These are phyloP conservation scores for Podospora bellae-mahoneyi DNA, from an alignment of 495 filamentous ascomycete species.

Conservation along the genomic window DNA sequence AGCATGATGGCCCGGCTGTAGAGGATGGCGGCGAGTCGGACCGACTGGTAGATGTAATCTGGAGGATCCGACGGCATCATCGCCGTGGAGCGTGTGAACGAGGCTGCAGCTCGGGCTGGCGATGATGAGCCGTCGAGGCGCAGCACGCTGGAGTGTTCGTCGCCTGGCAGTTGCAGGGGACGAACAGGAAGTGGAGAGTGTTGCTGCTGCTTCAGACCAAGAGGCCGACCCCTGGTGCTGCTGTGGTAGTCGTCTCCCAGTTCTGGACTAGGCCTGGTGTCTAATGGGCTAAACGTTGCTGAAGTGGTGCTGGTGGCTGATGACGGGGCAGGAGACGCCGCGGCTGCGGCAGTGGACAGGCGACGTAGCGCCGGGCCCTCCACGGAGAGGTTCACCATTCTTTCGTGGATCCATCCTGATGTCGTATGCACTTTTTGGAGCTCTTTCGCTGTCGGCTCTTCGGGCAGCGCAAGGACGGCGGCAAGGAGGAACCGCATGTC, in stretches of 20 bases:
- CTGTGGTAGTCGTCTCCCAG: background rate
- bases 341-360: conserved; percentile 7
- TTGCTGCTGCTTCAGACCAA: background rate
- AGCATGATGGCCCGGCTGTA: conserved; percentile 35
- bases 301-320: background rate
- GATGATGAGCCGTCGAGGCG: background rate
- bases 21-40: conserved; percentile 33
- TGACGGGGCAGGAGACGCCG: conserved; percentile 14
- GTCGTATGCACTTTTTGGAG: conserved; percentile 34
- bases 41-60: conserved; percentile 35
- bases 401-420: conserved; percentile 36
- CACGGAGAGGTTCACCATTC: conserved; percentile 28
- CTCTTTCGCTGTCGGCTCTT: conserved; percentile 28
- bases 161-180: background rate
- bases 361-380: conserved; percentile 17
- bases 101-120: background rate
- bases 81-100: background rate
- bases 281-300: background rate
- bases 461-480: conserved; percentile 32
- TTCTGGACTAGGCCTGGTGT: background rate
- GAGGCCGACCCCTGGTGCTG: background rate
- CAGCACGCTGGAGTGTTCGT: background rate
- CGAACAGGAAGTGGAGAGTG: background rate
- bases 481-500: conserved; percentile 38
- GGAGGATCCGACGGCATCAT: conserved; percentile 5